Base-by-base conservation (phyloP, 208 protist species). In the Leishmania lainsoni region DNA sequence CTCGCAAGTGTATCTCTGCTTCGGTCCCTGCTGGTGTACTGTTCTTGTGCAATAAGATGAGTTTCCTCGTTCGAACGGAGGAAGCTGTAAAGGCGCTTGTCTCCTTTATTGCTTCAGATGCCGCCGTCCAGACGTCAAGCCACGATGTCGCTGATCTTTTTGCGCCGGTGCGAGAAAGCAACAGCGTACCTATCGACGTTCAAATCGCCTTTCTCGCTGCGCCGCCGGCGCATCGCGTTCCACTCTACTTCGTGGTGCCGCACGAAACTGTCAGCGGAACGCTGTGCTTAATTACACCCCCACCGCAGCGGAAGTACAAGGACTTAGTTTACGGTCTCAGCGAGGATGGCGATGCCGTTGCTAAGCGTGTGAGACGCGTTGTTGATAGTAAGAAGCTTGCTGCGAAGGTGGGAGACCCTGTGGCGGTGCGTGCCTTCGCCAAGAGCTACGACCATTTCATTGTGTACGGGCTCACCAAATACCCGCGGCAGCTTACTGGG, bases 401-500 rank as follows among this genome's bases (percentile, higher is more conserved):
- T 14, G 88, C 84, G n/a, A 96, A 96, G 84, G 85, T 96, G 68
- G 48, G 69, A 10, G 90, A 93, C 56, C 94, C 94, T 17, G 94
- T 98, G 42, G 79, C 93, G 0, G 86, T 94, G 29, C 93, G 94
- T 45, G 93, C 93, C 5, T 93, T 98, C 35, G 87, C 94, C 8
- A 96, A 93, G 78, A 96, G 92, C 78, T 98, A 95, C 82, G 92
- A 96, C 71, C 90, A 96, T 83, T 96, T 98, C 79, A 81, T 98
- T 63, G 79, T 96, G 10, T 92, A 93, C 85, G 91, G 86, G 49
- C 87, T 91, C 29, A 87, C 89, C 75, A 93, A 88, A 66, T 98
- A 96, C 76, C 94, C 94, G 29, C 78, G 78, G 42, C 91, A 95
- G 83, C 86, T 98, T 20, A 92, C 93, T 9, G 94, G 94, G 39